Base-by-base conservation (phyloP, 2,329 filamentous ascomycete genomes). In the Fusarium penzigii region DNA sequence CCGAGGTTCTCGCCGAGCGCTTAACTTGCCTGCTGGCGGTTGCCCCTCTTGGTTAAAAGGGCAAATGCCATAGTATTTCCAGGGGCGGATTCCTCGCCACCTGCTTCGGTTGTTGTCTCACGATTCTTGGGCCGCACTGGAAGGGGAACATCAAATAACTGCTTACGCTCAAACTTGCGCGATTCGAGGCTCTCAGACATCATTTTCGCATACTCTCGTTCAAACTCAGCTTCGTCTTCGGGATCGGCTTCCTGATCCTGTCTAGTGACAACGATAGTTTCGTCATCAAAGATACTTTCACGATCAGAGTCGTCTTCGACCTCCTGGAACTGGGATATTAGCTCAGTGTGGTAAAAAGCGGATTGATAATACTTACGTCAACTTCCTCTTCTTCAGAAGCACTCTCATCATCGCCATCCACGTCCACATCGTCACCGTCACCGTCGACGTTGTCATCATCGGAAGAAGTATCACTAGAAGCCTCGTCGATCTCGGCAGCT, bases 151-250 rank as follows among this genome's bases (percentile, higher is more conserved):
- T 99, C 95, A 66, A 99, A 97, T 46, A 94, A 82, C 29, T 90
- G 86, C 73, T 96, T 97, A 56, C 94, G 89, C 67, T 99, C 94
- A 62, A 96, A 96, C 65, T 96, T 97, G 63, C 94, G 86, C 5
- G 93, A 95, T 62, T 99, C 94, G 65, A 96, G 77, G 74, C 93
- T 97, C 72, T 99, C 94, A 46, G 92, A 84, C 93, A 99, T 97
- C 84, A 99, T 89, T 72, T 96, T 97, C 38, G 94, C 92, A 70
- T 96, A 94, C 72, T 97, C 94, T 64, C 93, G 90, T 68, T 99
- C 95, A 69, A 99, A 99, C 40, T 99, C 94, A 7, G 93, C 94
- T 67, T 99, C 94, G 39, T 88, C 91, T 73, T 97, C 92, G 1
- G 93, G 92, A 61, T 99, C 92, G 51, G 92, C 82, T 63, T 93